phyloP scores from a whole-genome alignment of 805 yeast genomes.

The Starmerella sirachaensis region DNA sequence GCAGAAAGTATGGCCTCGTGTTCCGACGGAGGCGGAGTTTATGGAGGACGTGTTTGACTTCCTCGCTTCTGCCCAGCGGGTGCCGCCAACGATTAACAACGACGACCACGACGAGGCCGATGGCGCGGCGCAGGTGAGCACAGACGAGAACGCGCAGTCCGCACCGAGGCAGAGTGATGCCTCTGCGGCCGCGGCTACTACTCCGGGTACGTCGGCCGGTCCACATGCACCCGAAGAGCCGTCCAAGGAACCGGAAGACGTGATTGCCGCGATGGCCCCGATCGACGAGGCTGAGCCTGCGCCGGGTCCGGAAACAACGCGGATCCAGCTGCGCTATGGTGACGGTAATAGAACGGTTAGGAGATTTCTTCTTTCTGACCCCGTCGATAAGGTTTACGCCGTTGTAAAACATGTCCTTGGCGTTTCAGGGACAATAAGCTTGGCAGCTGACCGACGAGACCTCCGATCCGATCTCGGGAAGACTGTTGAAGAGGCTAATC shows the following conservation, averaged over 20 bases:
- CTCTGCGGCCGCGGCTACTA: background rate
- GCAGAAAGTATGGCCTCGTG: constrained; percentile 58
- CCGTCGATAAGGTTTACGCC: constrained; percentile 49
- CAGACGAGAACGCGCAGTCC: background rate
- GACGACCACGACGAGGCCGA: background rate
- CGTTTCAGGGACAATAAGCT: constrained; percentile 25
- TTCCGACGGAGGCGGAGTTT: constrained; percentile 51
- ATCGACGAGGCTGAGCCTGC: constrained; percentile 52
- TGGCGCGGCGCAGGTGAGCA: background rate
- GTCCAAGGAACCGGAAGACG: constrained; percentile 1
- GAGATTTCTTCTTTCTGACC: constrained; percentile 48
- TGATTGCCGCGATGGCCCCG: constrained; percentile 41
- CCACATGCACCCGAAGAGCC: background rate
- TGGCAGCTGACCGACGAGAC: constrained; percentile 48
- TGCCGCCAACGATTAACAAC: background rate
- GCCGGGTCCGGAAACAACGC: constrained; percentile 40
- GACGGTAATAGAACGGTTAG: constrained; percentile 75
- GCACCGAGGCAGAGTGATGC: background rate
- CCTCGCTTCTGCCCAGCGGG: constrained; percentile 26
- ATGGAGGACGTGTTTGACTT: constrained; percentile 59
- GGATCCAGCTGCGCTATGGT: constrained; percentile 79
- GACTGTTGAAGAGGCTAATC: constrained; percentile 61
- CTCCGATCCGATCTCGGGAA: constrained; percentile 41
- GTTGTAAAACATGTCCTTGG: constrained; percentile 48
- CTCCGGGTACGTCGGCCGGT: background rate